Percentiles rank a stretch among this genome's conserved stretches.
Conservation (phyloP, 371 early-diverging fungal species). For the Rhizomucor miehei region DNA sequence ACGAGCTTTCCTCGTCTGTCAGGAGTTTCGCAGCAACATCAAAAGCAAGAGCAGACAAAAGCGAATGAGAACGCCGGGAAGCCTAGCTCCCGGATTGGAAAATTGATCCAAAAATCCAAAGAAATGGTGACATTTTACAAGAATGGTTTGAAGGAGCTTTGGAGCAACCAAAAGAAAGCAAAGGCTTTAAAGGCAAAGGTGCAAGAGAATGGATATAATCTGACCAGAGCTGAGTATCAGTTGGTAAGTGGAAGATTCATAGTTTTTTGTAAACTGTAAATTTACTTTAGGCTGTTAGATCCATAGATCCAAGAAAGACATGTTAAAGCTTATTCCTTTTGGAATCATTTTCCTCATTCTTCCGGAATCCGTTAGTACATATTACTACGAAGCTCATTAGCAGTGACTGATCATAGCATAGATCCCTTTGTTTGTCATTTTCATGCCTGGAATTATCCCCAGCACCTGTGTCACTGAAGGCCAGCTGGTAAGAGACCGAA, state of each 20-base stretch:
- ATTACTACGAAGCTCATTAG: background rate
- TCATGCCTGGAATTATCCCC: slow-evolving; percentile 59
- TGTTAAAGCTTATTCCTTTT: slow-evolving; percentile 61
- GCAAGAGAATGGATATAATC: slow-evolving; percentile 33
- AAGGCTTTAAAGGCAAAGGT: slow-evolving; percentile 32
- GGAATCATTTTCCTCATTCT: slow-evolving; percentile 51
- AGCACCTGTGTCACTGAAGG: slow-evolving; percentile 57
- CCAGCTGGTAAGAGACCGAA: slow-evolving; percentile 49
- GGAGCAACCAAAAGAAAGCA: slow-evolving; percentile 50
- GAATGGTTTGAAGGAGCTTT: slow-evolving; percentile 57
- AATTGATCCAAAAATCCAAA: slow-evolving; percentile 39
- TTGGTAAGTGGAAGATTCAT: slow-evolving; percentile 8
- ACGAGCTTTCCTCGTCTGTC: too few relatives aligned
- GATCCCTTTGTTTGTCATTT: slow-evolving; percentile 61
- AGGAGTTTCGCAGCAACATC: too few relatives aligned
- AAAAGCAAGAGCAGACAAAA: background rate
- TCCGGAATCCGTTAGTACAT: slow-evolving; percentile 51
- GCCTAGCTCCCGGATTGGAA: slow-evolving; percentile 18
- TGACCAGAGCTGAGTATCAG: slow-evolving; percentile 44
- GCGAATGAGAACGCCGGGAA: background rate
- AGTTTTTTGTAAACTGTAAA: background rate
- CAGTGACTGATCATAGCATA: slow-evolving; percentile 14
- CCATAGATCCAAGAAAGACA: slow-evolving; percentile 47
- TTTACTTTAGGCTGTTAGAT: slow-evolving; percentile 27
- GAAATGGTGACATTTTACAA: slow-evolving; percentile 51